Base-by-base conservation (phyloP, 2,329 filamentous ascomycete species). In the Metarhizium humberi region DNA sequence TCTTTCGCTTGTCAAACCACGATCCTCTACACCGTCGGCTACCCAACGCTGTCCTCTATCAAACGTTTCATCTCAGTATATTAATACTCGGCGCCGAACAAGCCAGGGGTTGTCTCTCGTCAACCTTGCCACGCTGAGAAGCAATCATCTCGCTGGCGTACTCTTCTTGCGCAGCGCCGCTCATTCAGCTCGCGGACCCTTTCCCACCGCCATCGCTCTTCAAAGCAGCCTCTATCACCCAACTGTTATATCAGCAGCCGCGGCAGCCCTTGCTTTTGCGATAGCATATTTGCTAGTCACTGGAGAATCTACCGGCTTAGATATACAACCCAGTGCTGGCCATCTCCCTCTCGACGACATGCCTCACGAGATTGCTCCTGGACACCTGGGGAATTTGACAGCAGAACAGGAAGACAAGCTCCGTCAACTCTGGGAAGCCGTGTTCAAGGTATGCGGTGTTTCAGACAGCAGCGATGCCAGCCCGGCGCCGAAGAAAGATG, bases 381-480 rank as follows among this genome's bases (percentile, higher is more conserved):
- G 94, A 53, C 85, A 91, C 58, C 82, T 90, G 54, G 91, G 90
- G 57, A 96, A 89, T 62, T 78, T 99, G 56, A 96, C 92, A n/a
- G 71, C 84, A 3, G 92, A 96, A 59, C 85, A 99, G 73, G 90
- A 96, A 64, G 81, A 82, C 60, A 96, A 95, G 74, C 76, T 99
- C 56, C 88, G 87, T 65, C 87, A 95, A 70, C 80, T 97, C 62
- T 99, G 94, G 94, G 72, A 79, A 14, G 76, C 85, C 54, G 79
- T 90, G 43, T 79, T 95, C 61, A 85, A 87, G 59, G 78, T 96
- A 48, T 91, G 88, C 67, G 88, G 87, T 32, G 78, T 91, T 53
- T 57, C 60, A 4, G 64, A 68, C 4, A 62, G 57, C 40, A 58
- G 62, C 55, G 50, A 67, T 38, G 58, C 61, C 14, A 60, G 65